Evolutionary conservation across 805 yeast species (phyloP).

Genomic region (Ogataea dorogensis): DNA sequence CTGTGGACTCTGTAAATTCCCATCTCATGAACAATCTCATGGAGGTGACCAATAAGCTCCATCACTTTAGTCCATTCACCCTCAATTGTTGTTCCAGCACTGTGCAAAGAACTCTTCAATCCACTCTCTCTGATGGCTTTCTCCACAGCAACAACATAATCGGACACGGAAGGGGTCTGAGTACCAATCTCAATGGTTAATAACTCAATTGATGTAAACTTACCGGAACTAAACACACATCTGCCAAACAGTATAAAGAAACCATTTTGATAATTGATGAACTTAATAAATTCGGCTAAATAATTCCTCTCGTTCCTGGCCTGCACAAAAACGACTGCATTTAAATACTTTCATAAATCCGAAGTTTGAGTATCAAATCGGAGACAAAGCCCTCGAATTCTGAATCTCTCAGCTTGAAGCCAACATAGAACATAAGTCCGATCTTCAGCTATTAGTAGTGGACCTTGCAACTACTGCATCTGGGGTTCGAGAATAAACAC

Average conservation of each 20-base stretch:
- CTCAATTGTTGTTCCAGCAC: constrained; percentile 85
- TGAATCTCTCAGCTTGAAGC: no score
- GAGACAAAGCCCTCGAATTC: no score
- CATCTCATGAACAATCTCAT: constrained; percentile 63
- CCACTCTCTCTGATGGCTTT: constrained; percentile 58
- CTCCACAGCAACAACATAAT: constrained; percentile 73
- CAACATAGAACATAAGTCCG: no score
- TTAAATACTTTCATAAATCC: no score
- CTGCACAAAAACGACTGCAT: neutral
- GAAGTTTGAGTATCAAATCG: no score
- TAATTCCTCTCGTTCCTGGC: neutral
- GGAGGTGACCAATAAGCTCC: constrained; percentile 74
- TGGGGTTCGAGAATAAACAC: neutral
- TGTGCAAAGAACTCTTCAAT: constrained; percentile 69
- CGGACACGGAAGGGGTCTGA: constrained; percentile 71
- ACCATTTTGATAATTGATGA: constrained; percentile 30
- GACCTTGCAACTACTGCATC: no score
- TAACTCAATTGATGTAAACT: constrained; percentile 26
- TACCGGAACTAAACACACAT: constrained; percentile 81
- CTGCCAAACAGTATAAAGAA: constrained; percentile 70
- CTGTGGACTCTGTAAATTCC: constrained; percentile 81
- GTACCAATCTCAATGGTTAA: constrained; percentile 62
- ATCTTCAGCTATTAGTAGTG: no score
- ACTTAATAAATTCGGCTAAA: neutral
- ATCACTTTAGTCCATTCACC: constrained; percentile 94